Conservation (phyloP, 108 stramenopile genomes). For the Skeletonema potamos region DNA sequence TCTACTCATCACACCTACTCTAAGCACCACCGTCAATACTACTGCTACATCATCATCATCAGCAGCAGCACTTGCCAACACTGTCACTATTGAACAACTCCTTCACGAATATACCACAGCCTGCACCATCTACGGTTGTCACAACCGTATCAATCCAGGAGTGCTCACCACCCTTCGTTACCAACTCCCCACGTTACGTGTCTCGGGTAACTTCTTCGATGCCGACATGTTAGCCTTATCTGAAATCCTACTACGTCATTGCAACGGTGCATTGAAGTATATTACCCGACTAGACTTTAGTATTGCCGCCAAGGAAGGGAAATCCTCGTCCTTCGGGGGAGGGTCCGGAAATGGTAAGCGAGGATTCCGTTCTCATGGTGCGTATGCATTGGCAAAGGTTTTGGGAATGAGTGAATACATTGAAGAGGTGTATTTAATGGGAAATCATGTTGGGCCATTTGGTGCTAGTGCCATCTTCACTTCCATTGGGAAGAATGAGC, state of each 20-base stretch:
- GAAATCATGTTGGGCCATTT: slow-evolving; percentile 77
- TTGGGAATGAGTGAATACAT: slow-evolving; percentile 55
- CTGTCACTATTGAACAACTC: slow-evolving; percentile 44
- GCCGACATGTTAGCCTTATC: slow-evolving; percentile 77
- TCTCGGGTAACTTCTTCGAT: slow-evolving; percentile 74
- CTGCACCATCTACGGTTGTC: slow-evolving; percentile 63
- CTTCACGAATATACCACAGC: slow-evolving; percentile 64
- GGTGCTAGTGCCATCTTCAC: slow-evolving; percentile 70
- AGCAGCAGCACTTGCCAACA: not conserved
- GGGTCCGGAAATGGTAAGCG: not conserved
- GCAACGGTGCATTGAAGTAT: slow-evolving; percentile 57
- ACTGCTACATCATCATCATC: not conserved
- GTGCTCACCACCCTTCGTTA: slow-evolving; percentile 69
- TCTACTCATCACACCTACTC: not conserved
- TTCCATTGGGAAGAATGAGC: slow-evolving; percentile 54
- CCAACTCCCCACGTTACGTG: slow-evolving; percentile 64
- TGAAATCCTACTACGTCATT: slow-evolving; percentile 66
- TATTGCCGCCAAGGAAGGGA: slow-evolving; percentile 56
- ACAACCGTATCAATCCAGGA: slow-evolving; percentile 60
- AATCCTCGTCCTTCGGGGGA: not conserved
- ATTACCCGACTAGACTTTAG: slow-evolving; percentile 75
- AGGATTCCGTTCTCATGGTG: slow-evolving; percentile 78
- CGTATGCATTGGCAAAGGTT: slow-evolving; percentile 68
- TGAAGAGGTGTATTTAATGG: slow-evolving; percentile 59
- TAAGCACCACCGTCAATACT: not conserved